Evolutionary conservation across 2,329 filamentous ascomycete genomes (phyloP).

Genomic region (Biscogniauxia sp.): DNA sequence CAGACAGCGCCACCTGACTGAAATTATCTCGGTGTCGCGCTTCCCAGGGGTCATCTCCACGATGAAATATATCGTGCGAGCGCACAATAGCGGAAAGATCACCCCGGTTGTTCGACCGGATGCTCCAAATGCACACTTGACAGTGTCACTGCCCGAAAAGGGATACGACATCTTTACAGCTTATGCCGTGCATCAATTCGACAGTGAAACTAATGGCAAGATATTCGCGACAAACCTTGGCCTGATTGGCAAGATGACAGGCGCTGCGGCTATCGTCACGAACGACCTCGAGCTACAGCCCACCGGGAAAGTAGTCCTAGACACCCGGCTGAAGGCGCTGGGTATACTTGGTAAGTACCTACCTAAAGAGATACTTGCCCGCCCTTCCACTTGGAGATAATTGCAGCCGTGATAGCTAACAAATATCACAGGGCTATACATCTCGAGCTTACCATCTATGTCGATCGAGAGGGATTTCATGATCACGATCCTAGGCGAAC

Average conservation of each 20-base stretch:
- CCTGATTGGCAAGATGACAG: constrained; percentile 85
- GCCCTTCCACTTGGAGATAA: background rate
- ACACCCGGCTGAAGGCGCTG: constrained; percentile 74
- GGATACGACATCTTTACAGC: constrained; percentile 83
- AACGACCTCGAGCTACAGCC: constrained; percentile 53
- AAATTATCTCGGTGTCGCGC: constrained; percentile 66
- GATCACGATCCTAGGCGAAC: constrained; percentile 68
- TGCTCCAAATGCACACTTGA: constrained; percentile 51
- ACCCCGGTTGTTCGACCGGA: constrained; percentile 49
- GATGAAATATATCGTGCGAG: constrained; percentile 67
- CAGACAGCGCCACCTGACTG: constrained; percentile 57
- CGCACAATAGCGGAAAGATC: constrained; percentile 65
- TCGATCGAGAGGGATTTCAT: constrained; percentile 66
- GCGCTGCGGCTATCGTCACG: constrained; percentile 70
- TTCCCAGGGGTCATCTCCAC: constrained; percentile 68
- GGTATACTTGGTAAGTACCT: constrained; percentile 62
- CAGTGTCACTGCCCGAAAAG: constrained; percentile 59
- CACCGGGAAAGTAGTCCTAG: constrained; percentile 62
- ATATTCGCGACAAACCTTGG: constrained; percentile 69
- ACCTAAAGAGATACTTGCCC: background rate
- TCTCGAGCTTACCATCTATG: constrained; percentile 64
- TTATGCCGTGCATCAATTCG: constrained; percentile 62
- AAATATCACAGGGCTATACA: constrained; percentile 62
- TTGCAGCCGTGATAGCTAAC: constrained; percentile 10
- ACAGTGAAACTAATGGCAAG: constrained; percentile 37